Evolutionary conservation across 2,329 filamentous ascomycete genomes (phyloP).

Genomic region (Penicillium sp.): DNA sequence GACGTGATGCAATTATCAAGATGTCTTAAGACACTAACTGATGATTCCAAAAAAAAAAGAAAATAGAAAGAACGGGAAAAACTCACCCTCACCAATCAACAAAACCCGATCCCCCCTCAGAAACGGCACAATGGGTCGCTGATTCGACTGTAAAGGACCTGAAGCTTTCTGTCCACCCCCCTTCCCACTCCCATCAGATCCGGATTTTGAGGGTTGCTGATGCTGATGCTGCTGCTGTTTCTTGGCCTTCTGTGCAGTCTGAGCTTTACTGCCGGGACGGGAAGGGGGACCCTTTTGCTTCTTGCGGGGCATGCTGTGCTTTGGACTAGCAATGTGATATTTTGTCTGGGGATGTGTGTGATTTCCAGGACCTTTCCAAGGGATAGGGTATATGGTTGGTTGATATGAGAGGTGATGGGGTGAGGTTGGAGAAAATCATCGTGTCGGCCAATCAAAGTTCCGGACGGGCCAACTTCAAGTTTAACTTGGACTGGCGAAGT

Average conservation of each 20-base stretch:
- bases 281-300: conserved; percentile 21
- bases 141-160: conserved; percentile 26
- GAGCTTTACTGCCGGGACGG: conserved; percentile 15
- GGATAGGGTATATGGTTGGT: no score
- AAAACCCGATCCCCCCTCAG: conserved; percentile 46
- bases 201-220: no score
- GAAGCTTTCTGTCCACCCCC: conserved; percentile 12
- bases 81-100: conserved; percentile 50
- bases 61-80: conserved; percentile 16
- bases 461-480: no score
- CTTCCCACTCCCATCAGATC: background rate
- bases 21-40: no score
- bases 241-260: no score
- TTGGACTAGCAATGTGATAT: background rate
- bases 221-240: no score
- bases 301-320: conserved; percentile 25
- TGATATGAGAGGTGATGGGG: background rate
- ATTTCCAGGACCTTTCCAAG: no score
- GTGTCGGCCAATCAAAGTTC: conserved; percentile 28
- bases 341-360: no score
- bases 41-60: background rate
- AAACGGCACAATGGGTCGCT: conserved; percentile 45
- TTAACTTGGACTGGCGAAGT: no score
- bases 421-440: background rate
- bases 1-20: no score